These are phyloP conservation scores for Dactylella cylindrospora DNA, from an alignment of 2,329 filamentous ascomycete species.

Conservation along the genomic window DNA sequence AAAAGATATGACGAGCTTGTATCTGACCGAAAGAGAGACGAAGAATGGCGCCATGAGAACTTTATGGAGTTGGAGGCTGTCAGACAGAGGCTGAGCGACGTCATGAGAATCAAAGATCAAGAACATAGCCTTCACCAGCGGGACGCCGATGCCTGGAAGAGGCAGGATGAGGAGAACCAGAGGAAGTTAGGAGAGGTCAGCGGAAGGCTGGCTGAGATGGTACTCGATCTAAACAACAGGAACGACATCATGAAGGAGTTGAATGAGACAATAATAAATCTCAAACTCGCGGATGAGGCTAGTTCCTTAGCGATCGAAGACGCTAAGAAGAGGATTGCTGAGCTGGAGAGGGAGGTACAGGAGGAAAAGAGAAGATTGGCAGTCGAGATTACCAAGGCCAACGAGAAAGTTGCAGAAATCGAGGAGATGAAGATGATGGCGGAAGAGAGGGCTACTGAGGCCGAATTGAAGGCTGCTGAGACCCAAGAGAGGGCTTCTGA, in stretches of 20 bases:
- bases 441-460: too few species aligned
- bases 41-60: slow-evolving; percentile 26
- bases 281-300: slow-evolving; percentile 30
- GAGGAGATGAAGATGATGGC: slow-evolving; percentile 9
- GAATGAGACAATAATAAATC: slow-evolving; percentile 29
- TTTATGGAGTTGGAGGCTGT: slow-evolving; percentile 34
- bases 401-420: slow-evolving; percentile 6
- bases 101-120: slow-evolving; percentile 39
- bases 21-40: slow-evolving; percentile 29
- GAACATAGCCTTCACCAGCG: slow-evolving; percentile 28
- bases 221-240: slow-evolving; percentile 21
- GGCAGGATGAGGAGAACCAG: slow-evolving; percentile 35
- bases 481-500: too few species aligned
- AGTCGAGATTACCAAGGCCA: slow-evolving; percentile 5
- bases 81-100: slow-evolving; percentile 19
- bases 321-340: slow-evolving; percentile 19
- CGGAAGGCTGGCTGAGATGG: slow-evolving; percentile 37
- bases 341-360: slow-evolving; percentile 22
- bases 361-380: slow-evolving; percentile 20
- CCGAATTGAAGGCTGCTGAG: too few species aligned
- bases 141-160: slow-evolving; percentile 34
- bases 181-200: slow-evolving; percentile 27
- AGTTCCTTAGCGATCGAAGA: slow-evolving; percentile 19
- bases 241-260: slow-evolving; percentile 38
- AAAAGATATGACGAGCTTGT: slow-evolving; percentile 37